Evolutionary conservation across 768 basidiomycete genomes (phyloP).

Genomic region (Termitomyces sp.): DNA sequence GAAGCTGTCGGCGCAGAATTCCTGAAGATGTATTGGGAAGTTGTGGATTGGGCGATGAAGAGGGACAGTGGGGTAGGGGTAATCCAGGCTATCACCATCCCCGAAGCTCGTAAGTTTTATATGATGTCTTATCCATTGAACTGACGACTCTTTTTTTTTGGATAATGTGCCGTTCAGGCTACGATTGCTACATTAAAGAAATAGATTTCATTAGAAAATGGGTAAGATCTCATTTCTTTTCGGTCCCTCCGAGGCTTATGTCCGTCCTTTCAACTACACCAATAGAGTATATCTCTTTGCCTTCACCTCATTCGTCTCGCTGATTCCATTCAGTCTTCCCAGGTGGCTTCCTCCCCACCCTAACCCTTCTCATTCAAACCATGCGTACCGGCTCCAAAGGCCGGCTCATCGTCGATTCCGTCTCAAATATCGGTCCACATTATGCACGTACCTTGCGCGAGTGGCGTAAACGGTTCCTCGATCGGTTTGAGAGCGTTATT

Average conservation of each 20-base stretch:
- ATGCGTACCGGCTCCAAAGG: slow-evolving; percentile 45
- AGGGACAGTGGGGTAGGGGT: slow-evolving; percentile 52
- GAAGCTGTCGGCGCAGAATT: slow-evolving; percentile 69
- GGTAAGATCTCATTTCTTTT: not conserved
- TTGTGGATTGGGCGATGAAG: slow-evolving; percentile 66
- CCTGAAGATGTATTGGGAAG: slow-evolving; percentile 55
- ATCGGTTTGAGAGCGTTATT: slow-evolving; percentile 51
- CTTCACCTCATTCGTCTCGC: too few species aligned
- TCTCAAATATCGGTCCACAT: slow-evolving; percentile 69
- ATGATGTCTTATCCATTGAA: too few species aligned
- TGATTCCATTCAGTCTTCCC: slow-evolving; percentile 23
- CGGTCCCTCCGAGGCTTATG: not conserved
- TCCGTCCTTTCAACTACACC: not conserved
- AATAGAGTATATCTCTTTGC: not conserved
- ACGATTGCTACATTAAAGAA: not conserved
- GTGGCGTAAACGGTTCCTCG: slow-evolving; percentile 61
- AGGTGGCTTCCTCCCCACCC: slow-evolving; percentile 62
- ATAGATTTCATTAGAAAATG: slow-evolving; percentile 1
- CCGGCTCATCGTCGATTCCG: slow-evolving; percentile 55
- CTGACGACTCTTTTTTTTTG: not conserved
- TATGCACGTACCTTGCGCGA: slow-evolving; percentile 78
- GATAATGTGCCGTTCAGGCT: not conserved
- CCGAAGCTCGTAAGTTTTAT: not conserved
- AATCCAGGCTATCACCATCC: slow-evolving; percentile 72
- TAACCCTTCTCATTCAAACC: slow-evolving; percentile 50